phyloP scores from a whole-genome alignment of 495 filamentous ascomycete genomes.

The Xylaria curta region DNA sequence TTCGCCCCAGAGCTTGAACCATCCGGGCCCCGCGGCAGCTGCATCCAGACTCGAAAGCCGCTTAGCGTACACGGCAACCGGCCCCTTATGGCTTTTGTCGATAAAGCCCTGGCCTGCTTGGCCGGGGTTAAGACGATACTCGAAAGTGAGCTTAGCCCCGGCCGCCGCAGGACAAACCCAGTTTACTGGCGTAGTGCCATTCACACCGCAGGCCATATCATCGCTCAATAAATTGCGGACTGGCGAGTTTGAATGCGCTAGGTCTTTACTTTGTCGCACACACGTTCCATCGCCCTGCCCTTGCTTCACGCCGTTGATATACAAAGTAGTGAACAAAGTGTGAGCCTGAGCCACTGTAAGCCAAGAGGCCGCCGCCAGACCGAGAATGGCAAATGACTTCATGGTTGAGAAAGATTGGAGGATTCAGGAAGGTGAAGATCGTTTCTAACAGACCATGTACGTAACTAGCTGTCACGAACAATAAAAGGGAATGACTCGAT shows the following conservation, averaged over 20 bases:
- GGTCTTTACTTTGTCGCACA: slow-evolving; percentile 59
- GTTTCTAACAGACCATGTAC: not conserved
- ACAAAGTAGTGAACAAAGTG: slow-evolving; percentile 63
- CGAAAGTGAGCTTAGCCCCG: slow-evolving; percentile 56
- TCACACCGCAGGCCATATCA: slow-evolving; percentile 66
- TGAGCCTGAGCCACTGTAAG: slow-evolving; percentile 48
- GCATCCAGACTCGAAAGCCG: slow-evolving; percentile 49
- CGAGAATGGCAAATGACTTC: slow-evolving; percentile 24
- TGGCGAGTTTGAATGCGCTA: slow-evolving; percentile 52
- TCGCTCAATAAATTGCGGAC: slow-evolving; percentile 52
- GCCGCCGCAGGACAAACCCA: slow-evolving; percentile 53
- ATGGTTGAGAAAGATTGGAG: slow-evolving; percentile 17
- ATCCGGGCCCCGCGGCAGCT: slow-evolving; percentile 54
- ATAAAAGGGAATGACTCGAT: not conserved
- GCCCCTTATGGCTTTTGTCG: slow-evolving; percentile 57
- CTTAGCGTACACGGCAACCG: slow-evolving; percentile 71
- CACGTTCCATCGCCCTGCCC: slow-evolving; percentile 63
- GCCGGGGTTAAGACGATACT: slow-evolving; percentile 60
- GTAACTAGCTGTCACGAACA: no score
- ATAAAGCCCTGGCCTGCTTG: slow-evolving; percentile 51
- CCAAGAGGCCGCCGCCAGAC: slow-evolving; percentile 16
- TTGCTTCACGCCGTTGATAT: slow-evolving; percentile 53
- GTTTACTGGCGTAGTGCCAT: slow-evolving; percentile 55
- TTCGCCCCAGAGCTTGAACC: slow-evolving; percentile 70
- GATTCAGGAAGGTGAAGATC: not conserved